These are phyloP conservation scores for Asterochloris sp. DNA, from an alignment of 139 green algal species.

Conservation along the genomic window DNA sequence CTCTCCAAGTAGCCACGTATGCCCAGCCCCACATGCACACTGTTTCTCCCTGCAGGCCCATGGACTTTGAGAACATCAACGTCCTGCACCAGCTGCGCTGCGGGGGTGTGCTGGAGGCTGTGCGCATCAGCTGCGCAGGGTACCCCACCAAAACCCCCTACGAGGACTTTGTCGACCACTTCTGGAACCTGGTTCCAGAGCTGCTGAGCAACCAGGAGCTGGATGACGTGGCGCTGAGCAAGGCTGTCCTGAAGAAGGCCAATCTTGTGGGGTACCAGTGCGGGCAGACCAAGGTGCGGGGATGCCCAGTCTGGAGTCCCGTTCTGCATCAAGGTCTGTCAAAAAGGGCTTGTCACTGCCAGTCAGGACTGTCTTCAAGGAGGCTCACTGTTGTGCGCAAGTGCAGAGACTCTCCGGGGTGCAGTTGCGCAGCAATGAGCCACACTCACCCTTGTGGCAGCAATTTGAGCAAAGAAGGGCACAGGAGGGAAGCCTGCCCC, in stretches of 20 bases:
- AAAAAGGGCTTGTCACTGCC: too few relatives aligned
- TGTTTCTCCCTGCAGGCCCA: slow-evolving; percentile 37
- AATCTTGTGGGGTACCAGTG: slow-evolving; percentile 69
- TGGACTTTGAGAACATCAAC: slow-evolving; percentile 87
- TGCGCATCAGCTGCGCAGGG: slow-evolving; percentile 94
- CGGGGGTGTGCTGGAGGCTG: slow-evolving; percentile 96
- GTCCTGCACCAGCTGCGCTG: slow-evolving; percentile 97
- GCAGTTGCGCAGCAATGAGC: too few relatives aligned
- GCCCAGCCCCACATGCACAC: neutral
- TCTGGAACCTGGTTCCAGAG: slow-evolving; percentile 79
- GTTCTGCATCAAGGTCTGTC: too few relatives aligned
- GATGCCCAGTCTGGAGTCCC: neutral
- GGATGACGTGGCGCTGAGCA: slow-evolving; percentile 46
- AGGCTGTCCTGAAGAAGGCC: slow-evolving; percentile 32
- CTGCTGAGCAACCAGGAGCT: slow-evolving; percentile 38
- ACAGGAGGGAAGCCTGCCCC: too few relatives aligned
- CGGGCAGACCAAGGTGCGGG: slow-evolving; percentile 68
- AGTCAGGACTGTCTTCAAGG: too few relatives aligned
- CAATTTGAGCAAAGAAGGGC: too few relatives aligned
- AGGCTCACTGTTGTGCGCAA: too few relatives aligned
- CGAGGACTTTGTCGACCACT: slow-evolving; percentile 93
- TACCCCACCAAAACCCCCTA: slow-evolving; percentile 88
- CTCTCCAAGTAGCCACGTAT: neutral
- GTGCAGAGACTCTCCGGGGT: too few relatives aligned
- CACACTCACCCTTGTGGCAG: too few relatives aligned